Conservation (phyloP, 345 rosid genomes). For the Hirschfeldia incana region DNA sequence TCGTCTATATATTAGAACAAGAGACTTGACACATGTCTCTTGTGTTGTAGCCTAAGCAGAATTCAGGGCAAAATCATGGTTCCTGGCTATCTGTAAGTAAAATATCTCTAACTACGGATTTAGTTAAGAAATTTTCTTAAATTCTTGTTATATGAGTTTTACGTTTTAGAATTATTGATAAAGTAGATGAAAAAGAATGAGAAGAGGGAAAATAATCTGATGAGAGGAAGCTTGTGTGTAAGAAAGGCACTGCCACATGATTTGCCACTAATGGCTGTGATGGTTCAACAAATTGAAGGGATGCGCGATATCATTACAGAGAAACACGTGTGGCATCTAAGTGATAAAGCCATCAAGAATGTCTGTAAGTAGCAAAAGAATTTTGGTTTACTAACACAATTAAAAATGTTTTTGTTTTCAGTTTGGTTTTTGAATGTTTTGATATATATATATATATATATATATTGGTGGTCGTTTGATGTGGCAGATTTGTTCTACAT, state of each 20-base stretch:
- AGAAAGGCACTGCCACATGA: conserved; percentile 64
- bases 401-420: neutral
- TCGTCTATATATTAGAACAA: neutral
- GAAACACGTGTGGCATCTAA: conserved; percentile 81
- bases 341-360: conserved; percentile 75
- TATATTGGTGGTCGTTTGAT: neutral
- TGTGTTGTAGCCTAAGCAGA: conserved; percentile 46
- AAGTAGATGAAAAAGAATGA: conserved; percentile 10
- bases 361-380: conserved; percentile 56
- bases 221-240: conserved; percentile 39
- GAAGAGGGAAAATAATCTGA: conserved; percentile 35
- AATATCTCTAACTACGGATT: neutral
- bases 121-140: neutral
- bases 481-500: conserved; percentile 73
- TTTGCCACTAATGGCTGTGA: conserved; percentile 78
- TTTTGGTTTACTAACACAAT: neutral
- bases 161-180: neutral
- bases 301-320: conserved; percentile 63
- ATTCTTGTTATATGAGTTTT: neutral
- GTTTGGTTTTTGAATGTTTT: neutral
- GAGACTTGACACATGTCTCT: neutral
- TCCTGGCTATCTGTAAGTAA: conserved; percentile 42
- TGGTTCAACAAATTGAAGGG: conserved; percentile 75
- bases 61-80: conserved; percentile 41
- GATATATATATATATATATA: neutral